Base-by-base conservation (phyloP, 2,329 filamentous ascomycete genomes). In the Massarina eburnea region DNA sequence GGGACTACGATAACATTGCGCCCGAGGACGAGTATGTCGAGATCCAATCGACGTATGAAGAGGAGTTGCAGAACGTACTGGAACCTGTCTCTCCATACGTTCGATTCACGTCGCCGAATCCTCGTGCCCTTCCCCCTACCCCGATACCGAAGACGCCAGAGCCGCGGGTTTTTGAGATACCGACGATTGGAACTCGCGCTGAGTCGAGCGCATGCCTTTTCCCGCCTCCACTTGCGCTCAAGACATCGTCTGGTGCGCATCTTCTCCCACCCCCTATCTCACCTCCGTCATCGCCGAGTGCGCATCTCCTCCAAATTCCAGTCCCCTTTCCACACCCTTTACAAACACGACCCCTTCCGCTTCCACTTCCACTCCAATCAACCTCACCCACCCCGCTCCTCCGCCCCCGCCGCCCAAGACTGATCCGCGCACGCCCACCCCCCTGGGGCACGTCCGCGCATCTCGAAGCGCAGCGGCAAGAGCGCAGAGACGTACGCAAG, bases 401-500 rank as follows among this genome's bases (percentile, higher is more conserved):
- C 26, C 17, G 8, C 9, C 15, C 24, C 15, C 12, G 4, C 3
- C 33, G 24, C 2, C 34, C 27, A 3, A 19, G 8, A 32, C 44
- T 32, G 8, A 29, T 21, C 30, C 37, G 43, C 14, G 34, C 43
- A 14, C 43, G 43, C 22, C 21, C 22, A 19, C 44, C 44, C 12
- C 44, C 44, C 5, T 46, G 44, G 44, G 33, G 44, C 39, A 33
- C 39, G 8, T 34, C 38, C 9, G 32, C 29, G 7, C 26, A 26
- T 7, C 44, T 46, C 8, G 39, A 37, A 19, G 26, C 9, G 14
- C n/a, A 46, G 18, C 44, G 39, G 12, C 21, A 34, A 4, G 14
- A 34, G 3, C 33, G 44, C 3, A 26, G 20, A 4, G 33, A 33
- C 12, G 10, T 38, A 4, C 39, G 44, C 15, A 14, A 8, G n/a